Base-by-base conservation (phyloP, 495 filamentous ascomycete species). In the Apodospora peruviana region DNA sequence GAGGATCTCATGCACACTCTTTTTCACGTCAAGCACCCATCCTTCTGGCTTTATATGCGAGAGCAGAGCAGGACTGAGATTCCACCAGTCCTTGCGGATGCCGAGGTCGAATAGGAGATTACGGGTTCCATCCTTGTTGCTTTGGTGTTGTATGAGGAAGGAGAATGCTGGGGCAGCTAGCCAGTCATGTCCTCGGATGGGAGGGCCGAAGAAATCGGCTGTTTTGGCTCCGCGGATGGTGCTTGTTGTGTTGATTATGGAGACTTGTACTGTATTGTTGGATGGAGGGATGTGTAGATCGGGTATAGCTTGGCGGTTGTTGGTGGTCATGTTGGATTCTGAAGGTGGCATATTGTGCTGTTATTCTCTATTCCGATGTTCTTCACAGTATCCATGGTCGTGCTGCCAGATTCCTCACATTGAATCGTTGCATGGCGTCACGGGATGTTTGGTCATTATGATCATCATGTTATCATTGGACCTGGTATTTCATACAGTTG, bases 101-200 rank as follows among this genome's bases (percentile, higher is more conserved):
- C 80, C 82, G 2, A 84, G 71, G 55, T 85, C 82, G 52, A 81
- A 84, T 9, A 86, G 53, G 4, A 82, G 22, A 5, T 72, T 67
- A 12, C 67, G 62, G 20, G 66, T 65, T 0, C 69, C 65, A 4
- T 36, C 19, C 7, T 29, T 0, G 7, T 32, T 32, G 27, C 14
- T 14, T 32, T 69, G 65, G 50, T 82, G 73, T 43, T 76, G 64
- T 48, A 85, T 70, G 0, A 84, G 62, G 57, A 83, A 84, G 4
- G 71, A 70, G 62, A 69, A 82, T 34, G 64, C 55, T 0, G 79
- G 79, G 3, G 24, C 64, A 20, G 46, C 56, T 10, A 82, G 48
- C 21, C 64, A 56, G 1, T 67, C 52, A 46, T 72, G 59, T 3
- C 75, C 72, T 16, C 58, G 24, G 34, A 80, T 72, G 2, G 60